Evolutionary conservation across 1,284 basidiomycete species (phyloP), one percentile per base, ranked within the genome.

Genomic region (Kwoniella shivajii): DNA sequence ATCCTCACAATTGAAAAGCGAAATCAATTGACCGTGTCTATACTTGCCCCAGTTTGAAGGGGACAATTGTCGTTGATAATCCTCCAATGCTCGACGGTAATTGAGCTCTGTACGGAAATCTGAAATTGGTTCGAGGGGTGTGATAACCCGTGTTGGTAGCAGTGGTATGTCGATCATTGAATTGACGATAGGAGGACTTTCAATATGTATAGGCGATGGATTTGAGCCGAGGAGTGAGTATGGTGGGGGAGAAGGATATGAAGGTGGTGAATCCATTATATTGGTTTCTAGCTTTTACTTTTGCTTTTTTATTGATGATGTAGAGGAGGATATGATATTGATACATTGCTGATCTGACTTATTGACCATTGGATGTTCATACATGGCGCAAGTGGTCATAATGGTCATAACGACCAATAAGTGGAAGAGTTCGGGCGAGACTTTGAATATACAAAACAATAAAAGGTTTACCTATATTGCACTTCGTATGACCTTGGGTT

Each of bases 21-120:
- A 31, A 3, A 51, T 7, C n/a, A 33, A 33, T 20, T 30, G 22
- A 36, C 50, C 50, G 20, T 51, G 50, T 31, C 50, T 18, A 22
- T 51, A 51, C 27, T n/a, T 42, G 0, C 50, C 50, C 50, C 50
- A 51, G 24, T 51, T 22, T 6, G 39, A 42, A 24, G 50, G 50
- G 18, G 38, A 38, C 14, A 31, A 43, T 10, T 34, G 27, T 3
- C 50, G 27, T 24, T 51, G 29, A 36, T 24, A 43, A 31, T 51
- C 50, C n/a, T 43, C 39, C 20, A 51, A 0, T n/a, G 50, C 50
- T 33, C 29, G 38, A 4, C 16, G 27, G 11, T 29, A 22, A 20
- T 18, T 22, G 20, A 26, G 18, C n/a, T 34, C 14, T 13, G 2
- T 1, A n/a, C 29, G 16, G 16, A 4, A 6, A 41, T 50, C 37